Conservation (phyloP, 1,284 basidiomycete genomes). For the Leccinum ambiguum region DNA sequence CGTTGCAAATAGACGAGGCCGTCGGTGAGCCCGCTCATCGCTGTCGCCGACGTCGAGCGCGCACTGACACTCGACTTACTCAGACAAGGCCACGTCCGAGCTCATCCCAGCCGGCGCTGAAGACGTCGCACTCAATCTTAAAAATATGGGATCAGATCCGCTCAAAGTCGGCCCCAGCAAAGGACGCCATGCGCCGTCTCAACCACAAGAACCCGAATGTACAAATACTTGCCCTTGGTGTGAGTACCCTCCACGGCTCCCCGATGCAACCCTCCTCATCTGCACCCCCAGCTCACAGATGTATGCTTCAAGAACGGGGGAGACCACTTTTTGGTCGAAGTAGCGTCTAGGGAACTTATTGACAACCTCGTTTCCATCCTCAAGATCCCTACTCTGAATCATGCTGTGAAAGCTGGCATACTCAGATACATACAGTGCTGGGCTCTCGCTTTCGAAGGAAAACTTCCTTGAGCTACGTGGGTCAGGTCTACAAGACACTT, state of each 20-base stretch:
- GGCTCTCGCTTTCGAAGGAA: slow-evolving; percentile 88
- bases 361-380: slow-evolving; percentile 88
- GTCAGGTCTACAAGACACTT: slow-evolving; percentile 77
- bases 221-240: slow-evolving; percentile 82
- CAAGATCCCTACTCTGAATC: slow-evolving; percentile 70
- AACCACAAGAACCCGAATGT: slow-evolving; percentile 97
- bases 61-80: too few species aligned
- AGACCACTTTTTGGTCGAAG: slow-evolving; percentile 83
- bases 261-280: slow-evolving; percentile 14
- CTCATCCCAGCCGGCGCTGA: too few species aligned
- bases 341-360: slow-evolving; percentile 90
- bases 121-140: too few species aligned
- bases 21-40: too few species aligned
- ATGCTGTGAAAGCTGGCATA: slow-evolving; percentile 84
- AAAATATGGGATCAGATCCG: too few species aligned
- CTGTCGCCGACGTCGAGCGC: too few species aligned
- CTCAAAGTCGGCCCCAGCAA: too few species aligned
- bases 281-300: slow-evolving; percentile 71
- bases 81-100: too few species aligned
- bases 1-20: too few species aligned
- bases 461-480: slow-evolving; percentile 32
- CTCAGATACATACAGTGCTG: slow-evolving; percentile 88
- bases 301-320: slow-evolving; percentile 98
- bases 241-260: slow-evolving; percentile 41
- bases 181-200: slow-evolving; percentile 52